Evolutionary conservation across 495 filamentous ascomycete species (phyloP).

Genomic region (Chaetomium fimeti): DNA sequence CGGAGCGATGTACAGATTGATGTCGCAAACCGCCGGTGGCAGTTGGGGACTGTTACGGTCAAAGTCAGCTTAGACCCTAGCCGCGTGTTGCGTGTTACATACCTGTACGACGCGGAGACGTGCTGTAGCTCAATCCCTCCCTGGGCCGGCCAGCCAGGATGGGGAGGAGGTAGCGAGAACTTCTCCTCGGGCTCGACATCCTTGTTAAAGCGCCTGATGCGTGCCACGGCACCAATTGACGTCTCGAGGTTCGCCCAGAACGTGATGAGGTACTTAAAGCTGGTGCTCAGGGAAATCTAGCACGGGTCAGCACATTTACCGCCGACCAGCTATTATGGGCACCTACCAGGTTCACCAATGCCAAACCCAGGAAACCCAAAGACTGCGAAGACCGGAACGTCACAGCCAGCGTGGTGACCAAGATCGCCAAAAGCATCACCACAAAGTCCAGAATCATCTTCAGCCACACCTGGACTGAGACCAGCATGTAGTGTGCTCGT

Average conservation of each 20-base stretch:
- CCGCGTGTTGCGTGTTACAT: conserved; percentile 46
- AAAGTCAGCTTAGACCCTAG: conserved; percentile 35
- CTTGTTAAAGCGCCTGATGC: conserved; percentile 57
- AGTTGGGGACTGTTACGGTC: conserved; percentile 32
- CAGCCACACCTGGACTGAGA: conserved; percentile 52
- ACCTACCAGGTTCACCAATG: conserved; percentile 16
- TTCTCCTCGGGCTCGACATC: conserved; percentile 45
- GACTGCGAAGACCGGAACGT: conserved; percentile 33
- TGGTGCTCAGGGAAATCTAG: conserved; percentile 32
- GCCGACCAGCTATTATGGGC: background rate
- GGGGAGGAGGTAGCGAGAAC: background rate
- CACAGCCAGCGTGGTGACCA: conserved; percentile 44
- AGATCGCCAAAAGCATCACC: conserved; percentile 40
- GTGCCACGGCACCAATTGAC: conserved; percentile 46
- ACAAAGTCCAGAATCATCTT: conserved; percentile 49
- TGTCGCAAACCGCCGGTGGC: conserved; percentile 30
- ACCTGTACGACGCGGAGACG: conserved; percentile 36
- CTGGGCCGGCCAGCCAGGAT: conserved; percentile 34
- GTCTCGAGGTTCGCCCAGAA: conserved; percentile 46
- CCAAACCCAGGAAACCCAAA: conserved; percentile 37
- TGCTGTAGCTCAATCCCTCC: conserved; percentile 52
- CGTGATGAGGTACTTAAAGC: conserved; percentile 32
- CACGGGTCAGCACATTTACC: background rate
- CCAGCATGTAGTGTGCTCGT: conserved; percentile 47
- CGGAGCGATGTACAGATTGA: conserved; percentile 19